These are phyloP conservation scores for Elongisporangium senticosum DNA, from an alignment of 352 stramenopile genomes.

Conservation along the genomic window DNA sequence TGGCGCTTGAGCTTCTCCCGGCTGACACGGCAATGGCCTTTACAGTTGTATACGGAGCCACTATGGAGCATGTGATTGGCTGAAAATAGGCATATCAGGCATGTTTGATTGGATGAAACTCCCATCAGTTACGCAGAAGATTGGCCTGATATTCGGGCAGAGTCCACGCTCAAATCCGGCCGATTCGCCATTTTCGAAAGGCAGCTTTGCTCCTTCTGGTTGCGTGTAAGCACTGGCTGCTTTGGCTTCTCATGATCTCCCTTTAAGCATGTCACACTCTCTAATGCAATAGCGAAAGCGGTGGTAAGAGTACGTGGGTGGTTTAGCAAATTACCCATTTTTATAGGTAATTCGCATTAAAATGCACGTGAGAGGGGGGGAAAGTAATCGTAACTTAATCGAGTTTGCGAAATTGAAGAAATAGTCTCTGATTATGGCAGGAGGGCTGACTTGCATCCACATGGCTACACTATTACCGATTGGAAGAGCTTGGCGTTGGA, in stretches of 20 bases:
- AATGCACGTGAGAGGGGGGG: no score
- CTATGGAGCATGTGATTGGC: background rate
- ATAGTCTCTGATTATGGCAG: background rate
- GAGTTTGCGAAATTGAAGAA: background rate
- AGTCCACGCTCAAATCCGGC: no score
- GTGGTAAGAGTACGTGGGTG: no score
- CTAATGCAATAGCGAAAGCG: no score
- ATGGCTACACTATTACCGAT: background rate
- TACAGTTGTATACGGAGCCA: background rate
- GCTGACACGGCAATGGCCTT: background rate
- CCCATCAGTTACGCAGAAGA: background rate
- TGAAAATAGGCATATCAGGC: background rate
- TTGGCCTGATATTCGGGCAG: no score
- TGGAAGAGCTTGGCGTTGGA: background rate
- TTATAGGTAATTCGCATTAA: no score
- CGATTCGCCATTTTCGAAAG: no score
- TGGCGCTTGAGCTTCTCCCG: background rate
- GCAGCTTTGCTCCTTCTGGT: no score
- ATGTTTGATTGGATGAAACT: background rate
- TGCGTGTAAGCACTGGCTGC: no score
- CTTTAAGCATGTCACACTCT: no score
- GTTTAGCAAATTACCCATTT: no score
- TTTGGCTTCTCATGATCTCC: no score
- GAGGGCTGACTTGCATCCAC: background rate
- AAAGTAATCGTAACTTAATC: background rate